Conservation (phyloP, 2,329 filamentous ascomycete genomes). For the Nigrospora osmanthi region DNA sequence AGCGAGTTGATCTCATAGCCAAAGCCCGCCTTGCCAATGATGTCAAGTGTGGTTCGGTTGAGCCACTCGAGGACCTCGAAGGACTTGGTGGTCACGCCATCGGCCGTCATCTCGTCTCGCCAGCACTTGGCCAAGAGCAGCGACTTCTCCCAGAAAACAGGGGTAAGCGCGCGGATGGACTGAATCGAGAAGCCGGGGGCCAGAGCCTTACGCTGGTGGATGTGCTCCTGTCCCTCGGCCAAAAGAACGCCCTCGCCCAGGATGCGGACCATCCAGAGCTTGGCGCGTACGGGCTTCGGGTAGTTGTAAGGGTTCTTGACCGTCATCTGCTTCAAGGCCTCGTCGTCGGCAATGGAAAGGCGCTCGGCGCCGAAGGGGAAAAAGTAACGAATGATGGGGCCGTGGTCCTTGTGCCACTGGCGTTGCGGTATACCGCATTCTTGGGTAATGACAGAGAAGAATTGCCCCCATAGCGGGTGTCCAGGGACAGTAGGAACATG, state of each 20-base stretch:
- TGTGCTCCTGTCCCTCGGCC: constrained; percentile 32
- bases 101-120: constrained; percentile 23
- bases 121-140: constrained; percentile 33
- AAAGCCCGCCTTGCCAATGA: constrained; percentile 32
- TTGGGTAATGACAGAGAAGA: constrained; percentile 29
- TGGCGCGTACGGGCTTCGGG: constrained; percentile 26
- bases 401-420: constrained; percentile 30
- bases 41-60: constrained; percentile 34
- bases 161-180: constrained; percentile 26
- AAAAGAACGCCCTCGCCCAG: constrained; percentile 34
- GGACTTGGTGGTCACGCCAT: constrained; percentile 18
- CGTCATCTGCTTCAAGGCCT: constrained; percentile 34
- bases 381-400: constrained; percentile 35
- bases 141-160: constrained; percentile 32
- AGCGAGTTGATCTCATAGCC: constrained; percentile 31
- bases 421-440: constrained; percentile 33
- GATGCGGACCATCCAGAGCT: constrained; percentile 32
- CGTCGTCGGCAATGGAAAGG: constrained; percentile 33
- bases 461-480: constrained; percentile 33
- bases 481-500: constrained; percentile 32
- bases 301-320: constrained; percentile 32
- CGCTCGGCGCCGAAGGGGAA: constrained; percentile 36
- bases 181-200: constrained; percentile 28
- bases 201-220: constrained; percentile 29
- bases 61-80: constrained; percentile 32